Evolutionary conservation across 2,329 filamentous ascomycete genomes (phyloP), one percentile per base, ranked within the genome.

Genomic region (Pezicula neosporulosa): DNA sequence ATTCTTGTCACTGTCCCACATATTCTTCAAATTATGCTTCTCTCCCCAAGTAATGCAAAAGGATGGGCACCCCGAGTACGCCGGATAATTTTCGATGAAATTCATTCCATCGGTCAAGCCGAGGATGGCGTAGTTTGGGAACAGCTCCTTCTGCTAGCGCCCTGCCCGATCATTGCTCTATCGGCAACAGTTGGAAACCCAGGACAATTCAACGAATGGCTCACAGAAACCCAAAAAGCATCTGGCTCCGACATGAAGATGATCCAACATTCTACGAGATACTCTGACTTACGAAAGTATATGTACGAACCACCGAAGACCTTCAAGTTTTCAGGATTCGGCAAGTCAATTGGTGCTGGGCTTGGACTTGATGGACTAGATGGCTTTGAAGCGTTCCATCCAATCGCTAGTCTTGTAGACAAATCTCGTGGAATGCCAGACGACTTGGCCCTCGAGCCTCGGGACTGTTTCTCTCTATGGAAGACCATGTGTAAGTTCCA

Each of bases 151-250:
- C 75, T 92, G 1, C 75, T 90, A 54, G 80, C 87, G 0, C 87
- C 87, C 1, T 92, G 87, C 58, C 88, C 86, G 0, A 87, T 93
- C 46, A 87, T 92, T 56, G 88, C 88, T 0, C 76, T 93, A 1
- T 92, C 88, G 1, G 89, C 88, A 1, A 93, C 89, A 0, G 85
- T 93, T 13, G 88, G 87, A 4, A 92, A 92, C 56, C 86, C 87
- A 0, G 66, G 77, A 2, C 81, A 87, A 59, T 90, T 93, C 68
- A 80, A 74, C 48, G 72, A 76, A 27, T 92, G 88, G 88, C 74
- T 93, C 0, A 71, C 72, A 1, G 75, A 75, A 3, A 83, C 86
- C 0, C 86, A 91, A 60, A 77, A 75, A 51, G 74, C 76, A 1
- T 83, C 83, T 52, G 85, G 85, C 0, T 77, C 79, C 38, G 75